Conservation (phyloP, 2,329 filamentous ascomycete species). For the Apiospora aurea region DNA sequence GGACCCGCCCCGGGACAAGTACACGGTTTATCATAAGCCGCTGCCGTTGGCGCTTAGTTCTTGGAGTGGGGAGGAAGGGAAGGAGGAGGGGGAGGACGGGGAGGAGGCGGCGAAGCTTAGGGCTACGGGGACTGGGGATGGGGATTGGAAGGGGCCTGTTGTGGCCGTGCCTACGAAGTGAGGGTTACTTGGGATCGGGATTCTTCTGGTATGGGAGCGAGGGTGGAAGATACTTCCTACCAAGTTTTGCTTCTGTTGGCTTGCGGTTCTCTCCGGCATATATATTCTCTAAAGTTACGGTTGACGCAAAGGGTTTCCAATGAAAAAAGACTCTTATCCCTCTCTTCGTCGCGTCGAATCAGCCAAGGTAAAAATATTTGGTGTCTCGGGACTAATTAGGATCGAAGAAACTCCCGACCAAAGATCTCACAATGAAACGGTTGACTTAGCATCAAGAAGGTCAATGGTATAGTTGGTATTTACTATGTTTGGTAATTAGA, state of each 20-base stretch:
- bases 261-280: too few species aligned
- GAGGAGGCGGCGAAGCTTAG: neutral
- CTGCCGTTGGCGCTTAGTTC: slow-evolving; percentile 11
- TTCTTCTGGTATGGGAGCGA: neutral
- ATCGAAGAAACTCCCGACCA: too few species aligned
- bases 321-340: too few species aligned
- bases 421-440: too few species aligned
- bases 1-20: neutral
- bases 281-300: too few species aligned
- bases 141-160: neutral
- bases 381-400: too few species aligned
- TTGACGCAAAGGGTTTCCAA: too few species aligned
- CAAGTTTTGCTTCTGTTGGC: too few species aligned
- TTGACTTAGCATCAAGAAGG: too few species aligned
- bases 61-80: neutral
- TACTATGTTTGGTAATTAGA: neutral
- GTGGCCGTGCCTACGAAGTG: neutral
- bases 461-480: too few species aligned
- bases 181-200: neutral
- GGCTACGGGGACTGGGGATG: neutral
- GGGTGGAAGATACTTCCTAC: neutral
- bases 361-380: too few species aligned
- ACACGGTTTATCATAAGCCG: slow-evolving; percentile 7
- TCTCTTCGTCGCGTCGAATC: too few species aligned
- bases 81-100: neutral